phyloP scores from a whole-genome alignment of 495 filamentous ascomycete species.

The Mytilinidion resinicola region DNA sequence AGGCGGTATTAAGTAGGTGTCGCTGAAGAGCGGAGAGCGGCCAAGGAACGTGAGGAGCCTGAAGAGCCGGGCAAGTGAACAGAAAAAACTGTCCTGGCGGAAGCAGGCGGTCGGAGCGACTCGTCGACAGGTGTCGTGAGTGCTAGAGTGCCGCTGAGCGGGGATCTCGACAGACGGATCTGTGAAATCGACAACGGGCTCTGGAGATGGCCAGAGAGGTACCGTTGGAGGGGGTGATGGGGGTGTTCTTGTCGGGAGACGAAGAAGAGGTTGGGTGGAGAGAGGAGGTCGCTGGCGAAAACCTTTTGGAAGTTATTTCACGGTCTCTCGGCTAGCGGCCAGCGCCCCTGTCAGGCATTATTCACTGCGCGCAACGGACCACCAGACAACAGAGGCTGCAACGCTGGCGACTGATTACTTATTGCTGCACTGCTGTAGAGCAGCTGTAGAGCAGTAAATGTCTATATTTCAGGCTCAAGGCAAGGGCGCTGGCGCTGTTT shows the following conservation, averaged over 20 bases:
- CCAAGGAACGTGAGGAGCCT: constrained; percentile 7
- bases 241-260: constrained; percentile 19
- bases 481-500: too few species aligned
- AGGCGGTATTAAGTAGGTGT: constrained; percentile 6
- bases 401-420: too few species aligned
- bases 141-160: constrained; percentile 8
- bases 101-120: constrained; percentile 12
- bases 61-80: too few species aligned
- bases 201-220: constrained; percentile 13
- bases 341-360: too few species aligned
- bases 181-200: constrained; percentile 26
- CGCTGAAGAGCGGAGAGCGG: constrained; percentile 1
- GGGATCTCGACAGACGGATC: constrained; percentile 25
- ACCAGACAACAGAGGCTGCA: too few species aligned
- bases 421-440: too few species aligned
- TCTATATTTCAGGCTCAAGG: too few species aligned
- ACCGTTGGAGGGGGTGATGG: constrained; percentile 15
- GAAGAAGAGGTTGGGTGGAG: constrained; percentile 19
- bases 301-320: not conserved
- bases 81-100: too few species aligned
- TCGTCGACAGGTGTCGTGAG: constrained; percentile 14
- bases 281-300: constrained; percentile 1
- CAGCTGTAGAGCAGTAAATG: too few species aligned
- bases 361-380: too few species aligned
- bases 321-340: constrained; percentile 1